Evolutionary conservation across 768 basidiomycete species (phyloP), one percentile per base, ranked within the genome.

Genomic region (Erythrobasidium yunnanense): DNA sequence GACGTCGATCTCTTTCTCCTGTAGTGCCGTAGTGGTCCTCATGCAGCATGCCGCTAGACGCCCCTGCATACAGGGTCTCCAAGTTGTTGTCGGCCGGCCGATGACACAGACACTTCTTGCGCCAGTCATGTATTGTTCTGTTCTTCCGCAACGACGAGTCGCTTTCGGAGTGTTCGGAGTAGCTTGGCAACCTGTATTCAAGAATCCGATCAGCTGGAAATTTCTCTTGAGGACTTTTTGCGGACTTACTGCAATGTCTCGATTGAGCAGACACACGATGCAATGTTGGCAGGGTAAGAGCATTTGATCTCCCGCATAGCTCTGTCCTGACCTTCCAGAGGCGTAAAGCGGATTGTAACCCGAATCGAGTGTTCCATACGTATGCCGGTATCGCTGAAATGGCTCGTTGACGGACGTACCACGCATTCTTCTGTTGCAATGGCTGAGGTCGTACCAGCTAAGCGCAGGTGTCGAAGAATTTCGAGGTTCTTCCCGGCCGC

Each of bases 21-120:
- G n/a, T n/a, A n/a, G n/a, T n/a, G n/a, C 57, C 57, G 35, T 60
- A 60, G 17, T 42, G 30, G 23, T 60, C 57, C 47, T 60, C 34
- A 38, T 20, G 25, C 18, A n/a, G n/a, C n/a, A 29, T 45, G 57
- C 33, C 57, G 18, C 47, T 60, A 7, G 47, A 32, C 17, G 42
- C 57, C 23, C 34, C 30, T 17, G 38, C 57, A 25, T 60, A 60
- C 7, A 60, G 29, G 6, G 57, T 45, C 30, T 60, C 34, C 34
- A 60, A 45, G 25, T 60, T 45, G 8, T 34, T n/a, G 22, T 34
- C 45, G 7, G 33, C 45, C 17, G 57, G 57, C 8, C 57, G 57
- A 25, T 60, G 57, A 27, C 57, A 60, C 11, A 60, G 57, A 29
- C 57, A 60, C 2, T n/a, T 45, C 30, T 38, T 20, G 18, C 33